A percentile compares a stretch with the other conserved stretches of the same genome.
These are phyloP conservation scores for Mrakiaceae sp. DNA, from an alignment of 1,284 basidiomycete genomes.

Conservation along the genomic window DNA sequence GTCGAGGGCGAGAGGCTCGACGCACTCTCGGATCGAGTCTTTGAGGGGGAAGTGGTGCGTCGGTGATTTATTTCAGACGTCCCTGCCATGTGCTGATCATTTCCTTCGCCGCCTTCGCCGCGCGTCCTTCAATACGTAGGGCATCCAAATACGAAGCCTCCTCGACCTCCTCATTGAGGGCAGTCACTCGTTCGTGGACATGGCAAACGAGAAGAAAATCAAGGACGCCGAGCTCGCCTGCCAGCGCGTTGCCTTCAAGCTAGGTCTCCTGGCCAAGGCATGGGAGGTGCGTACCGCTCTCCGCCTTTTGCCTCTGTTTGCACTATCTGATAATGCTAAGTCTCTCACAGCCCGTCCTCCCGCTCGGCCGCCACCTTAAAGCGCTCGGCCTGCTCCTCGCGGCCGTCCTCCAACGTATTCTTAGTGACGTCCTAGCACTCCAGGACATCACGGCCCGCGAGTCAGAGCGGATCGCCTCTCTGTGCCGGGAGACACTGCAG, in stretches of 20 bases:
- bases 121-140: no score
- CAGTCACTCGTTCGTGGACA: conserved; percentile 59
- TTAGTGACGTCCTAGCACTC: conserved; percentile 64
- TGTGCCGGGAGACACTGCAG: conserved; percentile 60
- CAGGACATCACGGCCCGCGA: conserved; percentile 86
- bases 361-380: conserved; percentile 53
- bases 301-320: background rate
- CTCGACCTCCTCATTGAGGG: conserved; percentile 31
- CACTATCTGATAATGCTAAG: background rate
- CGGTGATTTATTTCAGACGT: no score
- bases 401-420: conserved; percentile 53
- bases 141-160: background rate
- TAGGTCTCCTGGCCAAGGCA: conserved; percentile 52
- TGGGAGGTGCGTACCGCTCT: conserved; percentile 53
- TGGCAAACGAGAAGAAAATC: conserved; percentile 61
- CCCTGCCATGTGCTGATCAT: background rate
- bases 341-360: conserved; percentile 35
- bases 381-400: conserved; percentile 65
- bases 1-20: background rate
- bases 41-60: background rate
- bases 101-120: no score
- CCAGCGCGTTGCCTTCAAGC: conserved; percentile 51
- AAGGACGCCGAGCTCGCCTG: conserved; percentile 65
- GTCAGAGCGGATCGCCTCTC: conserved; percentile 66
- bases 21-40: background rate